These are phyloP conservation scores for Tieghemostelium lacteum DNA, from an alignment of 78 protist species.

Conservation along the genomic window DNA sequence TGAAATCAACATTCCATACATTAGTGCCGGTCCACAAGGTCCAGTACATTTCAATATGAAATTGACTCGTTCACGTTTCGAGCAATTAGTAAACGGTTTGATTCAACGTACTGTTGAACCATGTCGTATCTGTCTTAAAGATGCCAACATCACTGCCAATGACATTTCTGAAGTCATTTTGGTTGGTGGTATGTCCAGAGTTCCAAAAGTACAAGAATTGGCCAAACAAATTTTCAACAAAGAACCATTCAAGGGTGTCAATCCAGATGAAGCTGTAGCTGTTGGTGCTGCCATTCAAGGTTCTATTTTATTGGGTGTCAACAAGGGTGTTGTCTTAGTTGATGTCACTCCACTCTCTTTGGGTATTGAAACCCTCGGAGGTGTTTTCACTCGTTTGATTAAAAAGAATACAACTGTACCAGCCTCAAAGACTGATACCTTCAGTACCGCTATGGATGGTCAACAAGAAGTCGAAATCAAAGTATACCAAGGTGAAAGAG, in stretches of 20 bases:
- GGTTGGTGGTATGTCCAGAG: conserved; percentile 99
- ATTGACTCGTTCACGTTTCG: conserved; percentile 93
- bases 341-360: conserved; percentile 93
- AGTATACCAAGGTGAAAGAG: conserved; percentile 99
- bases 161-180: conserved; percentile 98
- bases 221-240: conserved; percentile 91
- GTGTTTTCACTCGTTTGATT: conserved; percentile 93
- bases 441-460: conserved; percentile 99
- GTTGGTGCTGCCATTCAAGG: conserved; percentile 99
- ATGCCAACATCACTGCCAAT: conserved; percentile 88
- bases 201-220: conserved; percentile 96
- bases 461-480: conserved; percentile 98
- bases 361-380: conserved; percentile 91
- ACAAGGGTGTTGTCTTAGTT: conserved; percentile 70
- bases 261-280: conserved; percentile 99
- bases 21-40: conserved; percentile 96
- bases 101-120: conserved; percentile 94
- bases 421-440: conserved; percentile 92
- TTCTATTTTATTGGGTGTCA: conserved; percentile 95
- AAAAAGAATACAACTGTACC: conserved; percentile 96
- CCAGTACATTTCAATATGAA: conserved; percentile 96
- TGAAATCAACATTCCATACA: conserved; percentile 98
- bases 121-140: conserved; percentile 94
- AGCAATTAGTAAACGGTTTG: conserved; percentile 88
- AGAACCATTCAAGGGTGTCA: conserved; percentile 97